Evolutionary conservation across 768 basidiomycete genomes (phyloP).

Genomic region (Kwoniella botswanensis): DNA sequence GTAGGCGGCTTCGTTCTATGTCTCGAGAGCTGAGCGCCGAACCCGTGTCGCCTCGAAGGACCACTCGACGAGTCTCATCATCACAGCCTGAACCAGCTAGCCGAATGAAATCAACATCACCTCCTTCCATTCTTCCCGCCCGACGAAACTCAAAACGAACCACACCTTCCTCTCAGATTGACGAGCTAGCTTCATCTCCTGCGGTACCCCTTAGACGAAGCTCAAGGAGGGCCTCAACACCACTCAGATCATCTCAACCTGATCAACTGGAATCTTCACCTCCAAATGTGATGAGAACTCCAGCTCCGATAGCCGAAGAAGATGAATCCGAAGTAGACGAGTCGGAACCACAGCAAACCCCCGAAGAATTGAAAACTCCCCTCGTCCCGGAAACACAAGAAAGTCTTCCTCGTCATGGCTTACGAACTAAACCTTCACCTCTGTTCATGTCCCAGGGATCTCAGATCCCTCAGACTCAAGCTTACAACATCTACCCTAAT

Average conservation of each 20-base stretch:
- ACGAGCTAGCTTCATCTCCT: slow-evolving; percentile 24
- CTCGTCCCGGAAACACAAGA: slow-evolving; percentile 26
- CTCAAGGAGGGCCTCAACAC: slow-evolving; percentile 12
- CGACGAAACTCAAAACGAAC: slow-evolving; percentile 15
- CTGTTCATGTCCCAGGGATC: slow-evolving; percentile 35
- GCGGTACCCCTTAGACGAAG: slow-evolving; percentile 1
- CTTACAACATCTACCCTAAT: slow-evolving; percentile 23
- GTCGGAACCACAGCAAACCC: not conserved
- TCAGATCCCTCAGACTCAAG: slow-evolving; percentile 29
- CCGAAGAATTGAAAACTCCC: slow-evolving; percentile 5
- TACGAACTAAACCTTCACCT: slow-evolving; percentile 4
- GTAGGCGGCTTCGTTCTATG: slow-evolving; percentile 21
- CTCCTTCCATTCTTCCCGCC: slow-evolving; percentile 5
- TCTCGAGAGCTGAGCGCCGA: slow-evolving; percentile 19
- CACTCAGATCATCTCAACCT: slow-evolving; percentile 19
- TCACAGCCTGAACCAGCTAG: slow-evolving; percentile 15
- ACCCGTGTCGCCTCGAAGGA: slow-evolving; percentile 15
- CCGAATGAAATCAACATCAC: slow-evolving; percentile 10
- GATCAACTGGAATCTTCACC: slow-evolving; percentile 31
- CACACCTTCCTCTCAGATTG: slow-evolving; percentile 20
- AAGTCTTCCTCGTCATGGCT: not conserved
- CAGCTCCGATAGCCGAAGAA: slow-evolving; percentile 16
- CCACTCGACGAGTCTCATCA: slow-evolving; percentile 17
- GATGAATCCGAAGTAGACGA: slow-evolving; percentile 7
- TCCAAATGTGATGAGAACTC: not conserved